Evolutionary conservation across 495 filamentous ascomycete species (phyloP), one percentile per base, ranked within the genome.

Genomic region (Aspergillus haitiensis): DNA sequence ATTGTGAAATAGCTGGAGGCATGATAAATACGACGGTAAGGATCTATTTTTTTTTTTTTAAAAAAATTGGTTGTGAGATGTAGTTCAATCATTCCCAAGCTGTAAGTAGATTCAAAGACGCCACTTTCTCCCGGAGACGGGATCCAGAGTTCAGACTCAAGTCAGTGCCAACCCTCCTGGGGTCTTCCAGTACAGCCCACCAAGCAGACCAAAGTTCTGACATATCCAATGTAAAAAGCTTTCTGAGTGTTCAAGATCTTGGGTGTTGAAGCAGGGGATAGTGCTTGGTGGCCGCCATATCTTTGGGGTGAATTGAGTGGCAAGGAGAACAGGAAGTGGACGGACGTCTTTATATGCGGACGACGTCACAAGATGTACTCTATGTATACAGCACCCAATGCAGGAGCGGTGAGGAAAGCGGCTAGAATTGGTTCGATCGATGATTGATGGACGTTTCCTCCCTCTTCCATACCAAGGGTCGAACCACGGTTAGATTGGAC

Each of bases 121-220:
- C n/a, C 12, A 16, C 11, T 16, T 16, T 46, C n/a, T 46, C 18
- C 13, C 37, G 39, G 39, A 27, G 15, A 42, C 44, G n/a, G 55
- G 13, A 32, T 50, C 27, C 50, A 58, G 47, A 55, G 35, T 39
- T 59, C 55, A 58, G 61, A 62, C 66, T 68, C 61, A 61, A 37
- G 62, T 61, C 46, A 59, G 51, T 52, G 58, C 65, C 63, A 62
- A 66, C 65, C 66, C 64, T 67, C 64, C 62, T 63, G 61, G 62
- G 60, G 64, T 68, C 64, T 62, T 69, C 63, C 60, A 52, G 64
- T 60, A 52, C 48, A 53, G 55, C 63, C 50, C 53, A 56, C 64
- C 56, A 72, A 56, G 52, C 47, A 53, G 62, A 53, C 59, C 61
- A 39, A 59, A 60, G 61, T 57, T 34, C 56, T 64, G 55, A 64